Evolutionary conservation across 164 flowering plant genomes (phyloP).

Genomic region (Magnolia kwangsiensis): DNA sequence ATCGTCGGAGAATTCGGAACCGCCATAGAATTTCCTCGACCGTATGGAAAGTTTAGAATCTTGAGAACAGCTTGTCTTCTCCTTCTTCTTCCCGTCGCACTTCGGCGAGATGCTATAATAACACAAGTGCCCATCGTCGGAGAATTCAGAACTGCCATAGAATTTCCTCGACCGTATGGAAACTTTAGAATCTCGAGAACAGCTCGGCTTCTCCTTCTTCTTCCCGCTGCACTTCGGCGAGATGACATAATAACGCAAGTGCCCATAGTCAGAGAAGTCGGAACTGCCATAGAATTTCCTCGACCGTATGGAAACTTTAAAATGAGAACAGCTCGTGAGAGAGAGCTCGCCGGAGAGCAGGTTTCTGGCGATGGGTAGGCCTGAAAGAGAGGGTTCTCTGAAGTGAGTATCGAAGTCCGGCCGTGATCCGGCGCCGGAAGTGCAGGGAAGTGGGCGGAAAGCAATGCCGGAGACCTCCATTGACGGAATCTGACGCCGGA

Average conservation of each 20-base stretch:
- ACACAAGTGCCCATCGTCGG: slow-evolving; percentile 17
- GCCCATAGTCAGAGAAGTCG: slow-evolving; percentile 21
- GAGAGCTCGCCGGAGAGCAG: neutral
- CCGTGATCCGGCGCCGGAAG: slow-evolving; percentile 21
- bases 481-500: slow-evolving; percentile 1
- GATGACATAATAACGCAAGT: slow-evolving; percentile 12
- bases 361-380: neutral
- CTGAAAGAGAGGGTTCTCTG: slow-evolving; percentile 5
- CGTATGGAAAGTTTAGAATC: neutral
- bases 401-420: slow-evolving; percentile 7
- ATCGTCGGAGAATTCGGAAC: slow-evolving; percentile 16
- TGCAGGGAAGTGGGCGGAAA: slow-evolving; percentile 21
- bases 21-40: neutral
- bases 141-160: slow-evolving; percentile 5
- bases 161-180: too few species aligned
- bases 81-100: slow-evolving; percentile 4
- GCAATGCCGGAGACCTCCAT: slow-evolving; percentile 42
- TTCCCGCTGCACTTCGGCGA: slow-evolving; percentile 6
- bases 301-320: neutral
- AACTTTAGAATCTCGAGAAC: too few species aligned
- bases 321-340: neutral
- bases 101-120: slow-evolving; percentile 12
- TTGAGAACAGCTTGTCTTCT: neutral
- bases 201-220: neutral
- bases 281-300: neutral